These are phyloP conservation scores for Allomyces arbusculus DNA, from an alignment of 192 early-diverging fungal species.

Conservation along the genomic window DNA sequence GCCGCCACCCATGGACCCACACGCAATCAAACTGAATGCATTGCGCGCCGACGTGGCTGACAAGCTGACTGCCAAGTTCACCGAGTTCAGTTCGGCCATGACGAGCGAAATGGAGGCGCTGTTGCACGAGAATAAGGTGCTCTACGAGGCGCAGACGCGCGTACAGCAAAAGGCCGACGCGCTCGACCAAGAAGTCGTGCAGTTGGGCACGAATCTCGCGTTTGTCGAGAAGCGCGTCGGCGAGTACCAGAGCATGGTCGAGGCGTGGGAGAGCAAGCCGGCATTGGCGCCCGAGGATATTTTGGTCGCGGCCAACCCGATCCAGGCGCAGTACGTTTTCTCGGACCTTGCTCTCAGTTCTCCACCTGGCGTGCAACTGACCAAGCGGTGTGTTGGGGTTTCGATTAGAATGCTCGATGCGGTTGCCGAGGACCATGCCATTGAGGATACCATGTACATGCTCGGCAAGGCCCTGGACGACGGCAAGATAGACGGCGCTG, in stretches of 20 bases:
- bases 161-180: slow-evolving; percentile 36
- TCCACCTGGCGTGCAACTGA: slow-evolving; percentile 15
- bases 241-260: slow-evolving; percentile 15
- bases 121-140: slow-evolving; percentile 37
- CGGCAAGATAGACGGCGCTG: slow-evolving; percentile 44
- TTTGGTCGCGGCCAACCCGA: not conserved
- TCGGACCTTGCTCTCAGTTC: not conserved
- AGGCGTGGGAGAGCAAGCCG: slow-evolving; percentile 44
- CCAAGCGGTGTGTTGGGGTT: not conserved
- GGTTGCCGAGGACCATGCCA: slow-evolving; percentile 71
- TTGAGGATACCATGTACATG: slow-evolving; percentile 71
- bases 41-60: slow-evolving; percentile 22
- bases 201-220: slow-evolving; percentile 36
- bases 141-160: slow-evolving; percentile 47
- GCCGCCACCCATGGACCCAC: too few species aligned
- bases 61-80: slow-evolving; percentile 28
- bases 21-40: too few species aligned
- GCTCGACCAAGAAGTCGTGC: slow-evolving; percentile 38
- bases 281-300: not conserved
- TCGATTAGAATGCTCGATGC: slow-evolving; percentile 57
- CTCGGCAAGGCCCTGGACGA: slow-evolving; percentile 57
- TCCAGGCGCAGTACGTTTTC: slow-evolving; percentile 4
- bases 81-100: slow-evolving; percentile 34
- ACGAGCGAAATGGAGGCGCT: slow-evolving; percentile 43
- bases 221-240: slow-evolving; percentile 28